phyloP scores from a whole-genome alignment of 2,329 filamentous ascomycete species.

The Aspergillus phoenicis region DNA sequence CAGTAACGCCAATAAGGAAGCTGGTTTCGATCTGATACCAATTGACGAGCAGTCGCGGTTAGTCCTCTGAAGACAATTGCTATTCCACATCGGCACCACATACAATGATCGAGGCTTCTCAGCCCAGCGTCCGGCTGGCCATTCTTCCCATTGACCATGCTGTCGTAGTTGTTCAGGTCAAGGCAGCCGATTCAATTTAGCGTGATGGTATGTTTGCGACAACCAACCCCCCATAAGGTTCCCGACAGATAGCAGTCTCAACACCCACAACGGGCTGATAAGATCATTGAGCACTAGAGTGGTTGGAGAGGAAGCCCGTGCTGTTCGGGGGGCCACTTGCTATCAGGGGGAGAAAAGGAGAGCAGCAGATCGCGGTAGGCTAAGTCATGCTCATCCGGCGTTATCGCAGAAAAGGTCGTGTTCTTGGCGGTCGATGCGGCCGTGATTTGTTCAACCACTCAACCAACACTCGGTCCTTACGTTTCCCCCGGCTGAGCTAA shows the following conservation, averaged over 20 bases:
- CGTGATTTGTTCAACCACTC: neutral
- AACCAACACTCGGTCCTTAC: neutral
- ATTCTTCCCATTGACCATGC: conserved; percentile 43
- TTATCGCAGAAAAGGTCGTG: neutral
- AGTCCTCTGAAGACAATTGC: neutral
- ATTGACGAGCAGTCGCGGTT: conserved; percentile 17
- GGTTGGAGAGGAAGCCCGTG: neutral
- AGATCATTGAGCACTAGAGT: neutral
- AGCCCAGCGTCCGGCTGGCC: conserved; percentile 66
- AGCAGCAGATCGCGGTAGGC: neutral
- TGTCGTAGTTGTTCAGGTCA: conserved; percentile 15
- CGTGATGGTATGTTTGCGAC: conserved; percentile 19
- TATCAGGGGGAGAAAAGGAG: neutral
- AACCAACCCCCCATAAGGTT: conserved; percentile 28
- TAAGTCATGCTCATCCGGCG: conserved; percentile 1
- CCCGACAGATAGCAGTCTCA: conserved; percentile 1
- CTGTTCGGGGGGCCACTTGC: neutral
- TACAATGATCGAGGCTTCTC: conserved; percentile 76
- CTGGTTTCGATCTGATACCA: conserved; percentile 69
- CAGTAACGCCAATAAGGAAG: conserved; percentile 88
- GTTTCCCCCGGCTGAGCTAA: neutral
- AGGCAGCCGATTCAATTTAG: conserved; percentile 22
- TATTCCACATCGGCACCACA: conserved; percentile 16
- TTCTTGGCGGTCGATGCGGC: conserved; percentile 6
- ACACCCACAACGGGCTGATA: neutral